Base-by-base conservation (phyloP, 2,329 filamentous ascomycete species). In the Colletotrichum nymphaeae region DNA sequence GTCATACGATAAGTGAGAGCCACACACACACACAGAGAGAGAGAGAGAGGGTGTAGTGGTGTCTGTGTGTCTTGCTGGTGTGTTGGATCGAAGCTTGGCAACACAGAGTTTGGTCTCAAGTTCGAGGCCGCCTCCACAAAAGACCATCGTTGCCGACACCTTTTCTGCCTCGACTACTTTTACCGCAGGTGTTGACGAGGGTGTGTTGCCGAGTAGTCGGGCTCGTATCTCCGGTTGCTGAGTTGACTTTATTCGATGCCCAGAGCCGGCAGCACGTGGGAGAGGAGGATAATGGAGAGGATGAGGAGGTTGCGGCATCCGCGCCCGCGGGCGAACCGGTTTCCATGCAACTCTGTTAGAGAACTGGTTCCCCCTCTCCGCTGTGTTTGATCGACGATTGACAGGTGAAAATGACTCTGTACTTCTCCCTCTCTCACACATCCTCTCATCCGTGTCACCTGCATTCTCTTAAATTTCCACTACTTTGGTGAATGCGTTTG, bases 361-460 rank as follows among this genome's bases (percentile, higher is more conserved):
- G 26, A 63, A 55, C 14, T 30, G 35, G 52, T 52, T n/a, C 32
- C 26, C 8, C 55, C 22, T 24, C 5, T 35, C 19, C n/a, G 28
- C 16, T 35, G 42, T 56, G 70, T 73, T 73, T 73, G 66, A 73
- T 73, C 70, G 53, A 30, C 59, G 35, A 24, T 46, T 56, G 66
- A 63, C 30, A 26, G 66, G 35, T 35, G 32, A 22, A 22, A 22
- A n/a, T 37, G 46, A 55, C 46, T 63, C 46, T 53, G 26, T 56
- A 30, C 19, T 22, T 35, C 46, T 8, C 19, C 6, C 19, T 7
- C 16, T n/a, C 19, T 26, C 9, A n/a, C 6, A 9, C 12, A 35
- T 16, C 12, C 11, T 24, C 14, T 19, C 11, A 6, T 19, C 46
- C n/a, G 12, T 63, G 16, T 11, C 60, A 19, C 5, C 12, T 28